Base-by-base conservation (phyloP, 768 basidiomycete genomes). In the Psilocybe tampanensis region DNA sequence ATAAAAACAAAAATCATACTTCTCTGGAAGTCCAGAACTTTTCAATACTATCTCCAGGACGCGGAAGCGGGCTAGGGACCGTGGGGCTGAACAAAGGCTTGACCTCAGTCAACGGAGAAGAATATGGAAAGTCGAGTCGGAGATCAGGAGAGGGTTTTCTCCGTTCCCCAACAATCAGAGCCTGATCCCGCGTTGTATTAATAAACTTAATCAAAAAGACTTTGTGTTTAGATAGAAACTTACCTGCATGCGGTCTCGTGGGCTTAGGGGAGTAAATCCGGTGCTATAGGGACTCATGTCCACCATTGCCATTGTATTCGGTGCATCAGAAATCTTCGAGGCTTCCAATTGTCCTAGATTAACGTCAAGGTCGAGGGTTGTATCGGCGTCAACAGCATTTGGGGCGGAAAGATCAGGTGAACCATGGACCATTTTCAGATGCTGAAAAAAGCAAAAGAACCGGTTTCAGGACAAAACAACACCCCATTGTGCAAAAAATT, bases 31-130 rank as follows among this genome's bases (percentile, higher is more conserved):
- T 66, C 74, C 74, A 77, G 21, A 72, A 45, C 36, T 69, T 60
- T 29, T 74, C 71, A 2, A 70, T 64, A n/a, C 64, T 60, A 23
- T 60, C 59, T 32, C 70, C 71, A 19, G 76, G 76, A n/a, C 64
- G 68, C 4, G 73, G 71, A 9, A 76, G 68, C 13, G 58, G 55
- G 3, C 19, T 29, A 0, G 51, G 21, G 2, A 39, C 8, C 36
- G 65, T 61, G 6, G 76, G 72, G 36, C 71, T 74, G 55, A 74
- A 74, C 6, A 65, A 54, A 8, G 75, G 74, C 33, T 65, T 65
- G 6, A 74, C 74, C 26, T 73, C 69, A 12, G 67, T 63, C 18
- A 76, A 59, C 1, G 76, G 74, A 19, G 75, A 75, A 32, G 61
- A 52, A 47, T 62, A 74, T 22, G 61, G 61, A 26, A 61, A 61